phyloP scores from a whole-genome alignment of 2,329 filamentous ascomycete species.

The Beauveria brongniartii region DNA sequence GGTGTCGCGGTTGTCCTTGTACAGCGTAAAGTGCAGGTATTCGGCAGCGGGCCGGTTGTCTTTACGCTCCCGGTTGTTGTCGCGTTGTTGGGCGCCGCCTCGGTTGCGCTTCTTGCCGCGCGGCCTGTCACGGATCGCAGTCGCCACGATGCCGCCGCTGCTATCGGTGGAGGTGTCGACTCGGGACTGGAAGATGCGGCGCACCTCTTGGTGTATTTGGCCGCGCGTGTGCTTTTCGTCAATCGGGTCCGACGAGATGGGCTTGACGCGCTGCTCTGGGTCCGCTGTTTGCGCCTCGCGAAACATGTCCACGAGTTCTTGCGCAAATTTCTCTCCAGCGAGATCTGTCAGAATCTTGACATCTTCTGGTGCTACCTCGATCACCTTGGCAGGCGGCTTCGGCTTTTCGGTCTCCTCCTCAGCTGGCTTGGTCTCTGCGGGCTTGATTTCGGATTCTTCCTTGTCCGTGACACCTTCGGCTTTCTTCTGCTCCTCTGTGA shows the following conservation, averaged over 20 bases:
- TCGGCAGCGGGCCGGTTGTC: conserved; percentile 44
- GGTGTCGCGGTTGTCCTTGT: conserved; percentile 96
- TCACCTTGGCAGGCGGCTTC: conserved; percentile 14
- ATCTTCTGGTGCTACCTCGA: conserved; percentile 25
- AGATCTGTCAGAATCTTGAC: conserved; percentile 30
- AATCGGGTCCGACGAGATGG: conserved; percentile 32
- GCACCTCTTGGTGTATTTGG: conserved; percentile 53
- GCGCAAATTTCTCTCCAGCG: conserved; percentile 30
- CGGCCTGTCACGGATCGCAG: conserved; percentile 45
- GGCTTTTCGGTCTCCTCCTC: conserved; percentile 14
- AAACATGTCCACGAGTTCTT: conserved; percentile 35
- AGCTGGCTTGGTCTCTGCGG: conserved; percentile 13
- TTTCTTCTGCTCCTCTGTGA: conserved; percentile 15
- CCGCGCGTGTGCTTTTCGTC: conserved; percentile 38
- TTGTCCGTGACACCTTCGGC: conserved; percentile 15
- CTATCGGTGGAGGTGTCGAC: conserved; percentile 65
- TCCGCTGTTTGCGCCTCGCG: conserved; percentile 25
- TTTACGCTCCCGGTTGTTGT: conserved; percentile 22
- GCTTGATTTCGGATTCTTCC: conserved; percentile 13
- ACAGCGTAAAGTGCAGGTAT: conserved; percentile 83
- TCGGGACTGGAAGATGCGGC: conserved; percentile 69
- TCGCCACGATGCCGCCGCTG: conserved; percentile 55
- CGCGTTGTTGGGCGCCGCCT: conserved; percentile 13
- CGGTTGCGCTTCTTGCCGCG: conserved; percentile 22
- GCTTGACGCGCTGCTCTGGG: conserved; percentile 21